Base-by-base conservation (phyloP, 2,329 filamentous ascomycete species). In the Hypocrella siamensis region DNA sequence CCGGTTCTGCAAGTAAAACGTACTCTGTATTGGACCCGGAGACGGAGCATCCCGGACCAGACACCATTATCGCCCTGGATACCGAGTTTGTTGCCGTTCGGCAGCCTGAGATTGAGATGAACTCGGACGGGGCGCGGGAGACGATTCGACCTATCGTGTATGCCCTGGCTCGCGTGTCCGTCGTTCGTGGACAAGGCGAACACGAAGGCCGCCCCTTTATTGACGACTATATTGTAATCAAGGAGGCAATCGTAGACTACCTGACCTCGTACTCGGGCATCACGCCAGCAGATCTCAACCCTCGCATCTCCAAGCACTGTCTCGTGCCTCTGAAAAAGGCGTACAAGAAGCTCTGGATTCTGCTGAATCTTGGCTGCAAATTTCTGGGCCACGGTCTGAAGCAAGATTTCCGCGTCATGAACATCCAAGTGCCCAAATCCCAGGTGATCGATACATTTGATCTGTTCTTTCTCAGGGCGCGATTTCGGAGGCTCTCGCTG, bases 331-430 rank as follows among this genome's bases (percentile, higher is more conserved):
- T 96, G 26, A 98, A 98, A 52, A 71, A 81, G 35, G 86, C 83
- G 2, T 98, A 96, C 65, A 98, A 98, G 58, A 94, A 94, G 53
- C 74, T 98, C 19, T 98, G 92, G 92, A 72, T 96, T 12, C 67
- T 98, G 14, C 70, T 98, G 19, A 98, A 98, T 49, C 67, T 96
- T 0, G 90, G 90, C 30, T 93, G 85, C 56, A 74, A 82, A 39
- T 98, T 98, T 51, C 70, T 98, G 5, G 90, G 90, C 3, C 90
- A 98, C 47, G 88, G 88, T 4, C 65, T 98, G 26, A 83, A 83
- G 42, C 88, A 90, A 44, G 90, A 98, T 55, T 96, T 98, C 58
- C 83, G 90, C 32, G 93, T 93, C 34, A 93, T 93, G 57, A 98
- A 98, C 53, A 94, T 98, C 34, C 83, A 94, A 51, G 80, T 98